Base-by-base conservation (phyloP, 495 filamentous ascomycete species). In the Neurospora sp. region DNA sequence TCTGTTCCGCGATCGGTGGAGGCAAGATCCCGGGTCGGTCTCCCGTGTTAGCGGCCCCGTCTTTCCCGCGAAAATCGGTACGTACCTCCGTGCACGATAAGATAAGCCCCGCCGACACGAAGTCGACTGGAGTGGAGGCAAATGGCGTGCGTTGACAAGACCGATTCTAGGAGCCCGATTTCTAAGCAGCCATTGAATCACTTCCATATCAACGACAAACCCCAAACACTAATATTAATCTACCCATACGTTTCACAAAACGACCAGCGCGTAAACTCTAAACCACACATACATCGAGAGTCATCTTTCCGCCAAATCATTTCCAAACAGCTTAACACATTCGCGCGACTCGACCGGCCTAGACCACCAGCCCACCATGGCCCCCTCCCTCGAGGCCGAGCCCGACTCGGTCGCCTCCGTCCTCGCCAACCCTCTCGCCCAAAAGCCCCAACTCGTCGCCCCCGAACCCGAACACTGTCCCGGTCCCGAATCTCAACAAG, bases 391-490 rank as follows among this genome's bases (percentile, higher is more conserved):
- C 42, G 89, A 93, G 82, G 90, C 89, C 75, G 53, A 65, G 27
- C 86, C 90, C 27, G 84, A 86, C 35, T 80, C 88, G 27, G 85
- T 89, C 74, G 84, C 89, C 73, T 90, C 91, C 71, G 85, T 88
- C 74, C 84, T 96, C 73, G 82, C 88, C 68, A 89, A 91, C 71
- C 88, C 91, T 6, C 85, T 92, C 70, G 91, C 92, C 78, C 82
- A 85, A 46, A 87, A 89, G 14, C 93, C 94, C 8, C 86, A 92
- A 69, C 91, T 98, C 70, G 90, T 98, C 72, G 96, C 96, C 31
- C 96, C 95, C 42, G 94, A 97, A 77, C 96, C 96, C 78, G 93
- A 98, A 81, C 94, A 98, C 86, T 99, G 96, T 78, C 96, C 96
- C 39, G 96, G 96, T 3, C 96, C 96, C 42, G 93, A 97, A 82